phyloP scores from a whole-genome alignment of 306 rosid species.

The Castanea crenata region DNA sequence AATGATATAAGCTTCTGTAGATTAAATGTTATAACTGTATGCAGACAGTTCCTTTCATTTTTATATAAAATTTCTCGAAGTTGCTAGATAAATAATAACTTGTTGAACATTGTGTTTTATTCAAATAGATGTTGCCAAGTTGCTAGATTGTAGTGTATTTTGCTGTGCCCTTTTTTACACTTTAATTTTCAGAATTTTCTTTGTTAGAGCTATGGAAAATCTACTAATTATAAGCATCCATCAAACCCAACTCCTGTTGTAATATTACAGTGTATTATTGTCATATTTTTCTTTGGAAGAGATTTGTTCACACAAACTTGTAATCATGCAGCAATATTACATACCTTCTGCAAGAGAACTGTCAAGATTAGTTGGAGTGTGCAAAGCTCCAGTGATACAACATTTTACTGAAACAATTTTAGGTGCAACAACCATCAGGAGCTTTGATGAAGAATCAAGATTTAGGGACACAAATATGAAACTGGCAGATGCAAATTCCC shows the following conservation, averaged over 20 bases:
- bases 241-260: background rate
- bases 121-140: background rate
- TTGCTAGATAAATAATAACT: background rate
- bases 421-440: constrained; percentile 73
- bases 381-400: constrained; percentile 88
- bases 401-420: constrained; percentile 82
- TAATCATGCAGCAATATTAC: constrained; percentile 62
- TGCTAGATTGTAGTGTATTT: background rate
- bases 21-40: background rate
- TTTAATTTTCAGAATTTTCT: background rate
- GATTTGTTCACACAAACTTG: background rate
- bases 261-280: background rate
- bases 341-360: constrained; percentile 67
- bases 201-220: background rate
- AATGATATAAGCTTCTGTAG: background rate
- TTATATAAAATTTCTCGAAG: background rate
- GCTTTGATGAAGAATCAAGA: constrained; percentile 71
- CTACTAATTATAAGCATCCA: background rate
- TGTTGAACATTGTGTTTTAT: background rate
- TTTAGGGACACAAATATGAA: constrained; percentile 64
- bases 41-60: background rate
- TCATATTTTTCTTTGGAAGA: background rate
- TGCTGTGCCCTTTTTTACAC: background rate
- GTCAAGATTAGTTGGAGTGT: constrained; percentile 71
- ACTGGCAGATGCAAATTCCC: constrained; percentile 60